Evolutionary conservation across 345 rosid species (phyloP).

Genomic region (Linum tenue): DNA sequence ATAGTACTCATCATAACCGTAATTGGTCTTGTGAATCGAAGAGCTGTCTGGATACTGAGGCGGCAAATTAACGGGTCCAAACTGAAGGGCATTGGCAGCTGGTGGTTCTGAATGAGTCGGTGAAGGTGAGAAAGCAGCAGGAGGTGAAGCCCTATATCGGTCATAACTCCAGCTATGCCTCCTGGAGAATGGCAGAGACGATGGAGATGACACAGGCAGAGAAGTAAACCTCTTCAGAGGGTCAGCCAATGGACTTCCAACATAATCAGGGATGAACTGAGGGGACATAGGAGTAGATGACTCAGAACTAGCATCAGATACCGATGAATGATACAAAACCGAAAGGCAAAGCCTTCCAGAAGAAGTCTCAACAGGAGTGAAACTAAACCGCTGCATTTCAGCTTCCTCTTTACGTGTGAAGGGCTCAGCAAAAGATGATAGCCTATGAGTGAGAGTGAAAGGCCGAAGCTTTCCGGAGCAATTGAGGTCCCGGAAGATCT

Average conservation of each 20-base stretch:
- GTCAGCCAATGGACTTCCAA: slow-evolving; percentile 93
- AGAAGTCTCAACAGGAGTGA: slow-evolving; percentile 73
- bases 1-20: slow-evolving; percentile 41
- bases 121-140: slow-evolving; percentile 71
- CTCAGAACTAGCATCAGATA: slow-evolving; percentile 56
- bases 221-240: slow-evolving; percentile 75
- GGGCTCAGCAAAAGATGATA: slow-evolving; percentile 70
- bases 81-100: slow-evolving; percentile 38
- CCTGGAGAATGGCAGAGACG: slow-evolving; percentile 67
- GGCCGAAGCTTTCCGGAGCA: slow-evolving; percentile 53
- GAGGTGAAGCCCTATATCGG: slow-evolving; percentile 51
- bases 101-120: slow-evolving; percentile 67
- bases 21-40: slow-evolving; percentile 35
- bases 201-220: slow-evolving; percentile 66
- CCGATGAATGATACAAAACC: slow-evolving; percentile 48
- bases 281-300: slow-evolving; percentile 74
- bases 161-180: slow-evolving; percentile 89
- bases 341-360: slow-evolving; percentile 86
- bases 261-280: slow-evolving; percentile 77
- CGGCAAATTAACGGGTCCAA: slow-evolving; percentile 34
- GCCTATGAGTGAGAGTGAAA: slow-evolving; percentile 61
- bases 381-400: slow-evolving; percentile 76
- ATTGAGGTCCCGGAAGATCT: slow-evolving; percentile 67
- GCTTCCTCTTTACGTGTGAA: slow-evolving; percentile 74
- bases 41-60: slow-evolving; percentile 56